Conservation (phyloP, 768 basidiomycete species). For the Jaapia argillacea region DNA sequence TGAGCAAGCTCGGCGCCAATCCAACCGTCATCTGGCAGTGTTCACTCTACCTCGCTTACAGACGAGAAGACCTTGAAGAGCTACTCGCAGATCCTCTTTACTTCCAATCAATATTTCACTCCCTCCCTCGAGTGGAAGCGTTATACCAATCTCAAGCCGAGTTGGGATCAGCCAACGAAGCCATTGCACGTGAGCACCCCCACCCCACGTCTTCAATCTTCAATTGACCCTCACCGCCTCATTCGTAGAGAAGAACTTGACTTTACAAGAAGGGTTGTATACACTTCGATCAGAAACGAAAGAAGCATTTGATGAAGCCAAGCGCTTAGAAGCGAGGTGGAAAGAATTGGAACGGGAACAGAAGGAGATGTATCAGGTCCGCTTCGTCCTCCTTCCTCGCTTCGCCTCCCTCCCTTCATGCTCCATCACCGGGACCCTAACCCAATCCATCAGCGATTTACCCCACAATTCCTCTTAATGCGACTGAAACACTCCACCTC, state of each 20-base stretch:
- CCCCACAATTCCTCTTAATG: slow-evolving; percentile 81
- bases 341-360: slow-evolving; percentile 84
- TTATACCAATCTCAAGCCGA: slow-evolving; percentile 71
- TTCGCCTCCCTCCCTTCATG: background rate
- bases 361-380: slow-evolving; percentile 78
- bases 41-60: slow-evolving; percentile 19
- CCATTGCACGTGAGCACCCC: slow-evolving; percentile 81
- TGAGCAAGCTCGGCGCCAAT: slow-evolving; percentile 23
- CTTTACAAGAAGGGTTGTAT: slow-evolving; percentile 68
- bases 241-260: slow-evolving; percentile 57
- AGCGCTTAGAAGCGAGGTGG: slow-evolving; percentile 73
- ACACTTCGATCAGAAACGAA: slow-evolving; percentile 73
- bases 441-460: slow-evolving; percentile 55
- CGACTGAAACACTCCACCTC: slow-evolving; percentile 82
- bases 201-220: slow-evolving; percentile 6
- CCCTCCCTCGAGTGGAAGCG: slow-evolving; percentile 60
- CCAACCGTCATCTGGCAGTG: background rate
- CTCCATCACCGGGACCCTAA: background rate
- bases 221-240: background rate
- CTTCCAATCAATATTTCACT: slow-evolving; percentile 83
- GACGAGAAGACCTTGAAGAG: slow-evolving; percentile 87
- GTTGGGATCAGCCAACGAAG: slow-evolving; percentile 76
- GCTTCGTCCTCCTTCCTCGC: background rate
- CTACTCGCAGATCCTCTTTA: slow-evolving; percentile 71
- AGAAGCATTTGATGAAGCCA: slow-evolving; percentile 82